Base-by-base conservation (phyloP, 140 eudicot genomes). In the Bidens hawaiensis region DNA sequence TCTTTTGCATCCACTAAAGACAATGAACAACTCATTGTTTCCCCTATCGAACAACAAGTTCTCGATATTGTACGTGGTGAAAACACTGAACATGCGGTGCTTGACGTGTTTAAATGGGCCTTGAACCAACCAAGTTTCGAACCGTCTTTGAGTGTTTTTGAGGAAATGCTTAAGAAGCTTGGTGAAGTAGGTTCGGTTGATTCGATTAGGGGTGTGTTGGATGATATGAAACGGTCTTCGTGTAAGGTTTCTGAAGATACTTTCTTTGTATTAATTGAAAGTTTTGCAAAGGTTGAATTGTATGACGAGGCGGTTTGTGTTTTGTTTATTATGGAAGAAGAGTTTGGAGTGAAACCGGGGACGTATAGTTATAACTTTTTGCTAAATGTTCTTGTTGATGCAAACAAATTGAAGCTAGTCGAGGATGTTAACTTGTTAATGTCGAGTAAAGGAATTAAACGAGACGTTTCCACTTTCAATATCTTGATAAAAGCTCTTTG, bases 331-430 rank as follows among this genome's bases (percentile, higher is more conserved):
- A 88, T 93, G 96, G 89, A 83, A 27, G 64, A 73, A 41, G 95
- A 83, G 58, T 93, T 85, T 68, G 81, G 82, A 9, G 73, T 88
- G 66, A 75, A 67, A 27, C 88, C 96, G 3, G 77, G 83, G 0
- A 88, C 87, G 0, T 67, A 61, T 57, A 81, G 75, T 31, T 93
- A 71, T 67, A 93, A 88, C 63, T 78, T 76, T 45, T 64, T 93
- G 81, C 53, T 93, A 79, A 93, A 88, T 73, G 80, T 93, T 65
- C 96, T 93, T 75, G 99, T 93, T 75, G 96, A 93, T 28, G 96
- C 87, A 12, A 78, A 73, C 34, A 93, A 82, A 75, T 75, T 93
- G 78, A 88, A 79, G 45, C 31, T 91, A 30, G 95, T 91, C 10
- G 96, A 91, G 71, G 73, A 27, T 40, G 87, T 91, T 36, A 87